Conservation (phyloP, 2,329 filamentous ascomycete genomes). For the Camillea tinctor region DNA sequence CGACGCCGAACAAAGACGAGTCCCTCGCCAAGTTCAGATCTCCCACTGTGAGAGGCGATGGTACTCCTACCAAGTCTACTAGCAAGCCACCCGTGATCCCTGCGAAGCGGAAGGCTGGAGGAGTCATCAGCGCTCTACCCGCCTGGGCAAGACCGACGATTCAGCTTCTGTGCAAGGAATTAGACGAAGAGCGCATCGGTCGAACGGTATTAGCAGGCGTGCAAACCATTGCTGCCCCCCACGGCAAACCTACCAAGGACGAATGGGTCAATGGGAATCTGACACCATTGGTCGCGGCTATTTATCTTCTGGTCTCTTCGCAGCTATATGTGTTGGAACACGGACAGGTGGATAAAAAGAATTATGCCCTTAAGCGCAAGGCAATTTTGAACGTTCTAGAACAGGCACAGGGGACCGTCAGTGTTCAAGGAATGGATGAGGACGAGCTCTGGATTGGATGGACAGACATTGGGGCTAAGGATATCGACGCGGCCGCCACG, state of each 20-base stretch:
- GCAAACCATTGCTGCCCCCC: conserved; percentile 51
- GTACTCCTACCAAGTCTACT: conserved; percentile 45
- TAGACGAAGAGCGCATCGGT: conserved; percentile 60
- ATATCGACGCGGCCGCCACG: conserved; percentile 62
- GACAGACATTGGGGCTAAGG: conserved; percentile 46
- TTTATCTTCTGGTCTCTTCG: conserved; percentile 60
- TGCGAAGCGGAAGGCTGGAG: conserved; percentile 32
- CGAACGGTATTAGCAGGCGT: conserved; percentile 75
- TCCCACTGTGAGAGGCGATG: conserved; percentile 37
- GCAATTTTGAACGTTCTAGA: conserved; percentile 46
- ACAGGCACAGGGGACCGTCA: conserved; percentile 40
- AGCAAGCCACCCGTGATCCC: conserved; percentile 27
- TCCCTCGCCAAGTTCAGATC: conserved; percentile 44
- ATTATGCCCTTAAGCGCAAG: conserved; percentile 47
- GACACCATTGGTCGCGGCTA: conserved; percentile 55
- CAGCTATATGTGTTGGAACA: conserved; percentile 44
- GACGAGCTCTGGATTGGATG: conserved; percentile 55
- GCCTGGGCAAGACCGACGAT: conserved; percentile 70
- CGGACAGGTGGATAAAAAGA: conserved; percentile 40
- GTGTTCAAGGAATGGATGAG: conserved; percentile 39
- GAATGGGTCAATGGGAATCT: conserved; percentile 49
- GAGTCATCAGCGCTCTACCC: conserved; percentile 41
- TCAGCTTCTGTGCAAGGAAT: conserved; percentile 61
- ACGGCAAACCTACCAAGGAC: conserved; percentile 45
- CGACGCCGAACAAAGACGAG: conserved; percentile 47